These are phyloP conservation scores for Phytophthora citricola DNA, from an alignment of 352 stramenopile species.

Conservation along the genomic window DNA sequence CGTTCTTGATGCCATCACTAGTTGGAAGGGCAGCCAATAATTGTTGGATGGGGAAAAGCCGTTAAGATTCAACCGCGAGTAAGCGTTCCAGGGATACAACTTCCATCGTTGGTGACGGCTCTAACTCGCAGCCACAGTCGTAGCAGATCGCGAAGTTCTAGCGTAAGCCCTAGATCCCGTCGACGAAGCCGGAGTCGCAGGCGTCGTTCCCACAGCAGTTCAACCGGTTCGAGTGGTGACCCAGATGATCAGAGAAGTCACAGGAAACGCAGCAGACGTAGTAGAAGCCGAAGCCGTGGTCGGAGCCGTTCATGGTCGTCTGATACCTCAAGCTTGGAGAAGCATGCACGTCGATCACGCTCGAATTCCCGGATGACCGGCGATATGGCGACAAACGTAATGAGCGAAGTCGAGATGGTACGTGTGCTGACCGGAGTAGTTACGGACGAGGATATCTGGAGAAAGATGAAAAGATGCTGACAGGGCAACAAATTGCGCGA, in stretches of 20 bases:
- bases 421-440: slow-evolving; percentile 6
- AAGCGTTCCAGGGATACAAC: slow-evolving; percentile 11
- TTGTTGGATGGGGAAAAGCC: slow-evolving; percentile 84
- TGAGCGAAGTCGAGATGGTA: slow-evolving; percentile 17
- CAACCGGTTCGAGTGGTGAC: slow-evolving; percentile 23
- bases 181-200: slow-evolving; percentile 38
- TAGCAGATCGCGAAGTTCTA: slow-evolving; percentile 48
- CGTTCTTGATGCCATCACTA: slow-evolving; percentile 37
- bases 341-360: slow-evolving; percentile 22
- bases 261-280: too few species aligned
- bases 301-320: slow-evolving; percentile 39
- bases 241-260: slow-evolving; percentile 9
- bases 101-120: slow-evolving; percentile 15
- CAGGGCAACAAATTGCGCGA: slow-evolving; percentile 76
- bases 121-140: too few species aligned
- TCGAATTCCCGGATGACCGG: slow-evolving; percentile 22
- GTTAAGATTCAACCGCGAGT: slow-evolving; percentile 69
- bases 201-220: slow-evolving; percentile 36
- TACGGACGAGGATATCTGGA: slow-evolving; percentile 1
- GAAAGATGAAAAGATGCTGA: slow-evolving; percentile 51
- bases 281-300: slow-evolving; percentile 32
- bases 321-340: slow-evolving; percentile 25
- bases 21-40: slow-evolving; percentile 77
- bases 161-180: slow-evolving; percentile 27
- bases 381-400: slow-evolving; percentile 15